Conservation (phyloP, 1,284 basidiomycete species). For the Cutaneotrichosporon dermatis region DNA sequence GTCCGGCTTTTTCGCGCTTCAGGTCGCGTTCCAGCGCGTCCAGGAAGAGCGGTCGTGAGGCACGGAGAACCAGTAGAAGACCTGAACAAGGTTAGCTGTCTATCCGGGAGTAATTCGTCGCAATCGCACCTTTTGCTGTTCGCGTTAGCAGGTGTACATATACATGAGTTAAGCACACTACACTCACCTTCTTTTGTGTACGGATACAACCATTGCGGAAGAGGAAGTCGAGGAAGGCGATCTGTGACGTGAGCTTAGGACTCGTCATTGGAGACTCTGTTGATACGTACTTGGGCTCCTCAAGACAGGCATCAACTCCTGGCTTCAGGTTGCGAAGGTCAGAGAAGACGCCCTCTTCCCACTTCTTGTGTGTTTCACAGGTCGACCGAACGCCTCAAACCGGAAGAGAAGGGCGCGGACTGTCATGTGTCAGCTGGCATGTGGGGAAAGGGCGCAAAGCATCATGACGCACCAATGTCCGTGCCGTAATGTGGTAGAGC, state of each 20-base stretch:
- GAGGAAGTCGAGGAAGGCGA: slow-evolving; percentile 72
- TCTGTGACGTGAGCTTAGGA: slow-evolving; percentile 19
- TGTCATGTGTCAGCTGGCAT: slow-evolving; percentile 11
- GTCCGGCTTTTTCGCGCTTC: slow-evolving; percentile 82
- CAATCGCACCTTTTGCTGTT: slow-evolving; percentile 32
- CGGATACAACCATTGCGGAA: slow-evolving; percentile 93
- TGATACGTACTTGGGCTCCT: slow-evolving; percentile 72
- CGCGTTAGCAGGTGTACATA: not conserved
- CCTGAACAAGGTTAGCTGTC: slow-evolving; percentile 19
- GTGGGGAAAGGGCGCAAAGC: not conserved
- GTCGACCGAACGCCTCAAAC: slow-evolving; percentile 73
- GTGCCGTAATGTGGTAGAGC: slow-evolving; percentile 89
- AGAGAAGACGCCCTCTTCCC: slow-evolving; percentile 84
- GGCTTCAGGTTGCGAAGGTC: slow-evolving; percentile 87
- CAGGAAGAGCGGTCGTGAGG: slow-evolving; percentile 91
- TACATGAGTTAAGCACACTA: not conserved
- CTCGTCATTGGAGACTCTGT: not conserved
- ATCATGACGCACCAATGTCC: slow-evolving; percentile 47
- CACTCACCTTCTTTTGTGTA: slow-evolving; percentile 93
- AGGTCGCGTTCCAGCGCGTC: slow-evolving; percentile 89
- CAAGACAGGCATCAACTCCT: slow-evolving; percentile 78
- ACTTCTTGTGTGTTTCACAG: slow-evolving; percentile 43
- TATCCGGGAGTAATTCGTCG: not conserved
- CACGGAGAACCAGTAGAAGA: slow-evolving; percentile 84
- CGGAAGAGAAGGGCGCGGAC: slow-evolving; percentile 82